These are phyloP conservation scores for Starmerella sp. DNA, from an alignment of 805 yeast genomes.

Conservation along the genomic window DNA sequence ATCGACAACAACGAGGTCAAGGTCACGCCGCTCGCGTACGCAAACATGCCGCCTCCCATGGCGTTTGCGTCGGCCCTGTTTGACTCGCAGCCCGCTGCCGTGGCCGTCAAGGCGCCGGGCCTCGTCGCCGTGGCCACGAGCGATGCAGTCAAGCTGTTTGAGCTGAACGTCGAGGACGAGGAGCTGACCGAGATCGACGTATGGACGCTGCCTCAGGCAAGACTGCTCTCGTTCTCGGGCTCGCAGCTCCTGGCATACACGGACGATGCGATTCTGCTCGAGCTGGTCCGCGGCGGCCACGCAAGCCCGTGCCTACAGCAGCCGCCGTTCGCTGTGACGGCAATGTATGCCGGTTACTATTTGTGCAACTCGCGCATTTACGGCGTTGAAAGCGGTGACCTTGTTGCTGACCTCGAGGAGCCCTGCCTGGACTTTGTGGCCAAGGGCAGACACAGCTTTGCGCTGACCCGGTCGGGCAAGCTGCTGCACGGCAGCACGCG, in stretches of 20 bases:
- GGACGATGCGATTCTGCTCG: background rate
- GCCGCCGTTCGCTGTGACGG: slow-evolving; percentile 6
- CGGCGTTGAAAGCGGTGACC: background rate
- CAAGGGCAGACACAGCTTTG: slow-evolving; percentile 39
- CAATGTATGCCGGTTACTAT: slow-evolving; percentile 5
- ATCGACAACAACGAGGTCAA: slow-evolving; percentile 62
- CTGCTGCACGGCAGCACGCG: slow-evolving; percentile 34
- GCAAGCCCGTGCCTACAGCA: background rate
- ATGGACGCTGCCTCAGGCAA: background rate
- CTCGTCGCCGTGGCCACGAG: slow-evolving; percentile 45
- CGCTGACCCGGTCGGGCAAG: slow-evolving; percentile 65
- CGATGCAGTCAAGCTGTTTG: background rate
- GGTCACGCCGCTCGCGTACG: slow-evolving; percentile 71
- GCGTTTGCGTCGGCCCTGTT: slow-evolving; percentile 60
- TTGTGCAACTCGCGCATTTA: slow-evolving; percentile 5
- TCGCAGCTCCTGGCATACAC: background rate
- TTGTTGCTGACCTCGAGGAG: slow-evolving; percentile 45
- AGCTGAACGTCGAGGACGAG: slow-evolving; percentile 6
- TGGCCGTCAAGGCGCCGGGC: slow-evolving; percentile 50
- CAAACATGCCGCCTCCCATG: slow-evolving; percentile 93
- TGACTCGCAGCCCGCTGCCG: slow-evolving; percentile 47
- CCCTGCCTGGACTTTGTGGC: slow-evolving; percentile 42
- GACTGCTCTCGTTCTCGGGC: background rate
- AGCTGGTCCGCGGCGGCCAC: background rate
- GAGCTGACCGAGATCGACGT: background rate